A percentile compares a stretch with the other conserved stretches of the same genome.
Conservation (phyloP, 257 asterid species). For the Capsicum baccatum region DNA sequence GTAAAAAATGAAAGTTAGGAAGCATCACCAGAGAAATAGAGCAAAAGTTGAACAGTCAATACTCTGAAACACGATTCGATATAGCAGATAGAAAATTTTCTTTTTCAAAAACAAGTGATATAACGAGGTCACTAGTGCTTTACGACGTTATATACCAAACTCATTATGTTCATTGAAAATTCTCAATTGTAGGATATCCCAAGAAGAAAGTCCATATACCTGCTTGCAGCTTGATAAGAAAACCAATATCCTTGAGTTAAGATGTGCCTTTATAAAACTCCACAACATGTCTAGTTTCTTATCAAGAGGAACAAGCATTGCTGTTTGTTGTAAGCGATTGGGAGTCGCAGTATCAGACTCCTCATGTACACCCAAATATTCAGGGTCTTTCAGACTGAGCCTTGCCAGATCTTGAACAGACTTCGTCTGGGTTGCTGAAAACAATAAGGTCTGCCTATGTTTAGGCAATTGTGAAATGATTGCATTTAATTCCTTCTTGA, state of each 20-base stretch:
- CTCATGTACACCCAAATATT: constrained; percentile 91
- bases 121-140: not conserved
- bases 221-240: constrained; percentile 93
- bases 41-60: not conserved
- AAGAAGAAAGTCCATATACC: constrained; percentile 45
- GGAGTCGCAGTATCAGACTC: constrained; percentile 92
- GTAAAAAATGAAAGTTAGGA: not conserved
- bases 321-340: constrained; percentile 75
- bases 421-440: constrained; percentile 97
- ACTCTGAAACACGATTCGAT: not conserved
- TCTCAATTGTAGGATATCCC: not conserved
- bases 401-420: constrained; percentile 95
- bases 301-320: constrained; percentile 79
- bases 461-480: constrained; percentile 94
- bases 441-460: constrained; percentile 76
- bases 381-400: constrained; percentile 96
- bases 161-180: not conserved
- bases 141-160: not conserved
- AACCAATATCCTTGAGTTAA: constrained; percentile 77
- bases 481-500: constrained; percentile 82
- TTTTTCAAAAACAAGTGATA: not conserved
- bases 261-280: constrained; percentile 92
- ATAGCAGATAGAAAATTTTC: not conserved
- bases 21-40: not conserved
- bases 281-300: constrained; percentile 89